Conservation (phyloP, 208 protist genomes). For the Strigomonas culicis region DNA sequence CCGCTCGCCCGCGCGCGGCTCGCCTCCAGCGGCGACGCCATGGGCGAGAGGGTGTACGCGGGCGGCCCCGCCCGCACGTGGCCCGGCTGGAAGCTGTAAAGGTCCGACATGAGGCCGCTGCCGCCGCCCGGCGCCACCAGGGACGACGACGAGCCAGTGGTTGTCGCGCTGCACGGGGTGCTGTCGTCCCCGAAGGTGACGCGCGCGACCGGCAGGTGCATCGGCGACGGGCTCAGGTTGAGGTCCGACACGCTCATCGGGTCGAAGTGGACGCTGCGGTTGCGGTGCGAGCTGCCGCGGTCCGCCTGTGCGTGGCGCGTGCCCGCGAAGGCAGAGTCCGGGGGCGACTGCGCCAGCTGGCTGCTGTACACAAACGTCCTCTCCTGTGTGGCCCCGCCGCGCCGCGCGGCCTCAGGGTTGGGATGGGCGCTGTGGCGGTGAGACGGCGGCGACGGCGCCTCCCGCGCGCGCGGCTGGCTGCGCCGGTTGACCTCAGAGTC, state of each 20-base stretch:
- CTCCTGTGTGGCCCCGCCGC: too few relatives aligned
- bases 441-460: not conserved
- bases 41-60: not conserved
- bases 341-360: not conserved
- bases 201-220: not conserved
- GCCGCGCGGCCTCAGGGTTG: not conserved
- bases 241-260: not conserved
- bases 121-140: too few relatives aligned
- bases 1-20: not conserved
- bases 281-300: not conserved
- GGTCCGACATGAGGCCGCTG: too few relatives aligned
- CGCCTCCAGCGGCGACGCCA: not conserved
- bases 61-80: not conserved
- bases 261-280: not conserved
- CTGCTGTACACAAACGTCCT: not conserved
- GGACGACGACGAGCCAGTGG: too few relatives aligned
- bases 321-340: not conserved
- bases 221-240: not conserved
- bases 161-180: not conserved
- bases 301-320: not conserved
- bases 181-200: not conserved
- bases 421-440: not conserved
- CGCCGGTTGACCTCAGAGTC: not conserved
- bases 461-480: not conserved
- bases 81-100: not conserved